Evolutionary conservation across 2,329 filamentous ascomycete genomes (phyloP), one percentile per base, ranked within the genome.

Genomic region (Pseudogymnoascus sp.): DNA sequence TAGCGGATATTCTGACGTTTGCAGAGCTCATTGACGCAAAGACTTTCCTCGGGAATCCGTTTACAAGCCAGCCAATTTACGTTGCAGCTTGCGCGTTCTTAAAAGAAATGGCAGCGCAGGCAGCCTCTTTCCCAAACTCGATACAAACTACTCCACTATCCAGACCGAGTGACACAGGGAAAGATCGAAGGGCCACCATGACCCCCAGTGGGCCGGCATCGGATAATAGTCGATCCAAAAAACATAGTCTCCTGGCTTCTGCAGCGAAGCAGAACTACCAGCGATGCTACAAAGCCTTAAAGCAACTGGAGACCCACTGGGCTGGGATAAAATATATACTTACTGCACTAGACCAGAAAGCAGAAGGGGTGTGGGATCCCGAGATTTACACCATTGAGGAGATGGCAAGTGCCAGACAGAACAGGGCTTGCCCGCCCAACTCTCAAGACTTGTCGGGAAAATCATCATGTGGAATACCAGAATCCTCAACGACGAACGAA

Each of bases 21-120:
- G 90, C 91, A 0, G 91, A 95, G 70, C 77, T 95, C 10, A 90
- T 94, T 60, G 91, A 95, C 72, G 86, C 89, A 0, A 92, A 90
- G 72, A 92, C 90, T 68, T 91, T 92, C 66, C 87, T 89, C 0
- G 90, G 91, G 1, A 96, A 94, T 64, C 91, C 91, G 0, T 96
- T 96, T 67, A 94, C 90, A 0, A 91, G 89, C 58, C 91, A 96
- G 73, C 91, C 91, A 0, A 95, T 95, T 70, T 96, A 95, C 68
- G 93, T 96, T 64, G 91, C 91, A 0, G 91, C 91, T 0, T 95
- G 91, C 70, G 91, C 91, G 0, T 96, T 96, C 68, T 21, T 96
- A 14, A 91, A 91, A 76, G 91, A 96, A 71, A 29, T 67, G 39
- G 43, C 65, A 38, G 61, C 64, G 23, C 64, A 65, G 11, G 63